These are phyloP conservation scores for Phytophthora europaea DNA, from an alignment of 352 stramenopile species.

Conservation along the genomic window DNA sequence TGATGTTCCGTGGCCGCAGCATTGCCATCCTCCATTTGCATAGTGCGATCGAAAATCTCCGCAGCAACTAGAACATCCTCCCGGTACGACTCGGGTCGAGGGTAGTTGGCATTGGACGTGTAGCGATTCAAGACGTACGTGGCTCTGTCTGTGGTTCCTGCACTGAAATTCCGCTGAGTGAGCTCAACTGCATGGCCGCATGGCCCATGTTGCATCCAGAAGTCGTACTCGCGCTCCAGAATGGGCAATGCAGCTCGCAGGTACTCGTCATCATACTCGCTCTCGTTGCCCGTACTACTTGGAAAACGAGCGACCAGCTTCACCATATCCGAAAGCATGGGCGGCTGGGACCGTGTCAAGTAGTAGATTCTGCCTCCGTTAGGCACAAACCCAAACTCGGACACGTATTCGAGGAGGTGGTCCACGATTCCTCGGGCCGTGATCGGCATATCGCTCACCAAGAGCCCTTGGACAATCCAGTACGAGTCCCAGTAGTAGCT, in stretches of 20 bases:
- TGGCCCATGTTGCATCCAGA: slow-evolving; percentile 85
- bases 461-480: slow-evolving; percentile 92
- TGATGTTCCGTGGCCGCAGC: slow-evolving; percentile 50
- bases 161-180: slow-evolving; percentile 31
- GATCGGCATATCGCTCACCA: slow-evolving; percentile 83
- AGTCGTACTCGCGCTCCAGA: slow-evolving; percentile 85
- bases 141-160: neutral
- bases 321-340: slow-evolving; percentile 92
- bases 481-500: slow-evolving; percentile 96
- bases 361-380: slow-evolving; percentile 95
- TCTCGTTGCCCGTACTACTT: slow-evolving; percentile 23
- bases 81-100: slow-evolving; percentile 89
- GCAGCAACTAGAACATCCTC: slow-evolving; percentile 81
- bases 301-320: slow-evolving; percentile 55
- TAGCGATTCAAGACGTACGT: slow-evolving; percentile 84
- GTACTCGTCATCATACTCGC: slow-evolving; percentile 67
- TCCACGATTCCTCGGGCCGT: slow-evolving; percentile 86
- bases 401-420: slow-evolving; percentile 90
- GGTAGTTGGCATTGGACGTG: slow-evolving; percentile 73
- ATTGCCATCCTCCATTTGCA: slow-evolving; percentile 41
- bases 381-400: slow-evolving; percentile 89
- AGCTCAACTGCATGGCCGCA: slow-evolving; percentile 72
- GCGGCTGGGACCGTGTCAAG: slow-evolving; percentile 90
- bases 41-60: slow-evolving; percentile 65
- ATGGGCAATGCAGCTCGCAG: slow-evolving; percentile 63